phyloP scores from a whole-genome alignment of 1,284 basidiomycete genomes.

The Rhodotorula sp. region DNA sequence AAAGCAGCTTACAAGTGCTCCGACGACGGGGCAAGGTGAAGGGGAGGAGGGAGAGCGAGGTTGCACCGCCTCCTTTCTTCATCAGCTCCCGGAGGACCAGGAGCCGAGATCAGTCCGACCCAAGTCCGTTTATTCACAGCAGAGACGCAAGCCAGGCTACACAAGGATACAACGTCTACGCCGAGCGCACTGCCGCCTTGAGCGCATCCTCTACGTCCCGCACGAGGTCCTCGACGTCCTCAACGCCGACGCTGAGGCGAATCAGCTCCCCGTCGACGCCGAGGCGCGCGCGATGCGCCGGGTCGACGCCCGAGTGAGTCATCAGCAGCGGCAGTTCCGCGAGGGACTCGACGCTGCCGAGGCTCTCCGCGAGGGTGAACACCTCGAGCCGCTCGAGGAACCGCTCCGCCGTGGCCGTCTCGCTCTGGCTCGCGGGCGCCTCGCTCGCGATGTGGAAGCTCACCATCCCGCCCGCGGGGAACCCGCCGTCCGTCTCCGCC shows the following conservation, averaged over 20 bases:
- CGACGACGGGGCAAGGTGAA: not conserved
- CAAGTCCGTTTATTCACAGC: not conserved
- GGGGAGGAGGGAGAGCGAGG: no score
- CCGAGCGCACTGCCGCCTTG: constrained; percentile 50
- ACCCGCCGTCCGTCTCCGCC: constrained; percentile 55
- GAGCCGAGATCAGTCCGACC: not conserved
- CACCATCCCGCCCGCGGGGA: constrained; percentile 86
- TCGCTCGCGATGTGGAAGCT: constrained; percentile 58
- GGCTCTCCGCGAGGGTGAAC: constrained; percentile 83
- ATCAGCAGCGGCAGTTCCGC: constrained; percentile 50
- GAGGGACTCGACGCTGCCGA: constrained; percentile 79
- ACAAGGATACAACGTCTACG: not conserved
- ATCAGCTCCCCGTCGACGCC: constrained; percentile 82
- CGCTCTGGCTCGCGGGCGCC: constrained; percentile 15
- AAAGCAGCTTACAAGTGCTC: not conserved
- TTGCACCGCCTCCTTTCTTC: not conserved
- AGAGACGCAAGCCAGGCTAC: not conserved
- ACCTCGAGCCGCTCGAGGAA: constrained; percentile 71
- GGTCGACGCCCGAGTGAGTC: constrained; percentile 60
- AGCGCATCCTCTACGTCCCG: constrained; percentile 73
- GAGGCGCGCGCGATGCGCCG: constrained; percentile 65
- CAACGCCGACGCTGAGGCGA: constrained; percentile 81
- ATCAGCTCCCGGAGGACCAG: no score
- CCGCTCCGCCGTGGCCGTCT: constrained; percentile 55
- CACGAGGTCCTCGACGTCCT: constrained; percentile 81